These are phyloP conservation scores for Raphanus hybrid DNA, from an alignment of 441 rosid genomes.

Conservation along the genomic window DNA sequence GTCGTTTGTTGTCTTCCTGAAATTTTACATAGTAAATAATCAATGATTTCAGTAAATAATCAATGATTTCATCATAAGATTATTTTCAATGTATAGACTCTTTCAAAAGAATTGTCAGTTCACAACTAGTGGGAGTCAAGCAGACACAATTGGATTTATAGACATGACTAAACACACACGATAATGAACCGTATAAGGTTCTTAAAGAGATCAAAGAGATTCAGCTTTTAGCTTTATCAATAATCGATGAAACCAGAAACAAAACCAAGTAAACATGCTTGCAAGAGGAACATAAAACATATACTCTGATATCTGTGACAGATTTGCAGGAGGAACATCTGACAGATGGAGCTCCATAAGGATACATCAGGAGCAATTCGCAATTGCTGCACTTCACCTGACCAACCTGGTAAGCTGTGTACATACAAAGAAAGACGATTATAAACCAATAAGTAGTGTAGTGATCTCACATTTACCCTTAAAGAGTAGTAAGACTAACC, in stretches of 20 bases:
- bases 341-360: conserved; percentile 79
- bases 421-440: conserved; percentile 2
- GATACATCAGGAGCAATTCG: conserved; percentile 70
- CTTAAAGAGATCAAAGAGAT: background rate
- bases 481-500: background rate
- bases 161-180: background rate
- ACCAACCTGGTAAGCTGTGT: conserved; percentile 77
- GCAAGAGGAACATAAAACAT: background rate
- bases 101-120: background rate
- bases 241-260: background rate
- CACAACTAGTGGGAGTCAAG: background rate
- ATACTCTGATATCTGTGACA: conserved; percentile 78
- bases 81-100: background rate
- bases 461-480: background rate
- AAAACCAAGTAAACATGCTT: background rate
- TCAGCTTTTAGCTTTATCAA: conserved; percentile 8
- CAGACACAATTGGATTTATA: background rate
- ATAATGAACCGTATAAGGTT: background rate
- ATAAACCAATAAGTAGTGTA: background rate
- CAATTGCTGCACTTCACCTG: conserved; percentile 68
- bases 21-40: conserved; percentile 21
- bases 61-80: conserved; percentile 7
- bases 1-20: conserved; percentile 74
- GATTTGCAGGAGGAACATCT: conserved; percentile 75
- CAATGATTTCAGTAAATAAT: conserved; percentile 9